Evolutionary conservation across 345 rosid species (phyloP), one percentile per base, ranked within the genome.

Genomic region (Eucalyptus albens): DNA sequence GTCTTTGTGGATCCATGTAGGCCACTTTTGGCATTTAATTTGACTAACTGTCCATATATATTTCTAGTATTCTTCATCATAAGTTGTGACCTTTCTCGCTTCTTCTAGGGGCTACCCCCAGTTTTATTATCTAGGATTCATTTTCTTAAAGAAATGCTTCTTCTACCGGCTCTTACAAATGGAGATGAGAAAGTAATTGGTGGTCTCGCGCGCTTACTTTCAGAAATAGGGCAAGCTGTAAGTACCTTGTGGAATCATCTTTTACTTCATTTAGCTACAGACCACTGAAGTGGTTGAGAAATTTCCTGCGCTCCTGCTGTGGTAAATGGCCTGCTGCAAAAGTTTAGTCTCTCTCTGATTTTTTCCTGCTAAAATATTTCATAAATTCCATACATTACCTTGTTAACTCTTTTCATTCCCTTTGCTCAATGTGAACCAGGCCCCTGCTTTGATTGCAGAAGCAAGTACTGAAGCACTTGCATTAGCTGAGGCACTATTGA

Each of bases 191-290:
- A 93, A 94, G 93, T 97, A 87, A 93, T 96, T 90, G 94, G 94
- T 92, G 99, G 99, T 90, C 95, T 97, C 80, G 96, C 98, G 33
- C 94, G 96, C 92, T 94, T 97, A 94, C 92, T 97, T 96, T 95
- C 99, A 55, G 98, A 97, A 92, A 96, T 97, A 87, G 99, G 99
- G 90, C 99, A 96, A 92, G 99, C 99, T 87, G 99, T 97, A 91
- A 95, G 97, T 94, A 77, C 85, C 47, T 11, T 77, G 60, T 86
- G 45, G 60, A 86, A 86, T 86, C 87, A 77, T 77, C 47, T 77
- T 40, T 77, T 77, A 77, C 85, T 77, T 77, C 47, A 77, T 77
- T 77, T 77, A 40, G 85, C 85, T 40, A 40, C 47, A 77, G 16
- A 21, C 85, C 85, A 77, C 29, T 77, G 47, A 44, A 77, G 47